Evolutionary conservation across 352 stramenopile species (phyloP).

Genomic region (Pythium monospermum): DNA sequence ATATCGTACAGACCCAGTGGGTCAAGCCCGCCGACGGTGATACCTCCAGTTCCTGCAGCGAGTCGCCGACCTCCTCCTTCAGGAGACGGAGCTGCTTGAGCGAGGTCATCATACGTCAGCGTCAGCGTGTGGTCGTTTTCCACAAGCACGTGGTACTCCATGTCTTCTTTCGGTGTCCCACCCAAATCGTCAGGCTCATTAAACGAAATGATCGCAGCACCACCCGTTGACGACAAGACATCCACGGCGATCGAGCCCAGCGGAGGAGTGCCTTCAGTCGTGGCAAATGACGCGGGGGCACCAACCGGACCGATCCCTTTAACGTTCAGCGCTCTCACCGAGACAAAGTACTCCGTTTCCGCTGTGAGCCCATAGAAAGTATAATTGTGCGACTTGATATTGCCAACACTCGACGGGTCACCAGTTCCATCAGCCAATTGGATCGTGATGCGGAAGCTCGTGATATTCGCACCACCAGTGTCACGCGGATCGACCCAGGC

Average conservation of each 20-base stretch:
- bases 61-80: conserved; percentile 15
- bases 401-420: no score
- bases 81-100: conserved; percentile 1
- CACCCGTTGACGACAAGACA: conserved; percentile 28
- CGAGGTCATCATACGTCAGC: conserved; percentile 30
- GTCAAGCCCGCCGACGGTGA: conserved; percentile 41
- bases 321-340: conserved; percentile 36
- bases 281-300: conserved; percentile 27
- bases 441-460: conserved; percentile 22
- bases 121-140: conserved; percentile 32
- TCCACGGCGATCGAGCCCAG: conserved; percentile 26
- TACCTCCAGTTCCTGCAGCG: conserved; percentile 2
- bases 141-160: conserved; percentile 48
- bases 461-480: conserved; percentile 33
- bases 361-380: conserved; percentile 38
- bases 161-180: conserved; percentile 24
- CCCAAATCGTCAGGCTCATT: conserved; percentile 52
- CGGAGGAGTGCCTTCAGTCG: conserved; percentile 26
- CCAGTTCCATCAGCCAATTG: conserved; percentile 1
- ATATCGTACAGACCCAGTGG: conserved; percentile 47
- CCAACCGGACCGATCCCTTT: conserved; percentile 33
- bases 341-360: conserved; percentile 36
- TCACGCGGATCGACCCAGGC: conserved; percentile 38
- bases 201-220: conserved; percentile 42
- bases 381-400: conserved; percentile 11